phyloP scores from a whole-genome alignment of 139 green algal species.

The Coelastrella sp. region DNA sequence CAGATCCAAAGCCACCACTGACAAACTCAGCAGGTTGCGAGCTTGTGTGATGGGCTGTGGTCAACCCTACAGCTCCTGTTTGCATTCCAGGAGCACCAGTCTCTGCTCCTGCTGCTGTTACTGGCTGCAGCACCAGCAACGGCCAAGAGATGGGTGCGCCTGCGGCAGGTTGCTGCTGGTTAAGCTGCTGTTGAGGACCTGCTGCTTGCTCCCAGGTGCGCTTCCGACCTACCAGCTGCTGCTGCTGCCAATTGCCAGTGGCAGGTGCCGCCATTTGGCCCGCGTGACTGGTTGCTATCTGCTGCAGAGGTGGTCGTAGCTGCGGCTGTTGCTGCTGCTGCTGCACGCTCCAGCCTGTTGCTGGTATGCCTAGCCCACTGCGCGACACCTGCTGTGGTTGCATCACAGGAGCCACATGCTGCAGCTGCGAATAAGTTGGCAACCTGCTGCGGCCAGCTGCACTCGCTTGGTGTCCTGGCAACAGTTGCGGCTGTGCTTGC shows the following conservation, averaged over 20 bases:
- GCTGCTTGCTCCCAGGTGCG: neutral
- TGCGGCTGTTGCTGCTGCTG: conserved; percentile 25
- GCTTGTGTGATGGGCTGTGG: too few species aligned
- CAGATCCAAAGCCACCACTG: neutral
- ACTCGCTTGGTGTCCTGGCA: neutral
- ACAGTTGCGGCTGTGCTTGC: conserved; percentile 9
- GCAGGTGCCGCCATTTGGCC: neutral
- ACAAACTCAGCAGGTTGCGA: too few species aligned
- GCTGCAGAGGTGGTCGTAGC: conserved; percentile 23
- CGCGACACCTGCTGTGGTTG: neutral
- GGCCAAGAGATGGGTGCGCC: neutral
- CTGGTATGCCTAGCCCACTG: neutral
- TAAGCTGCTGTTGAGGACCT: neutral
- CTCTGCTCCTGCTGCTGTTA: neutral
- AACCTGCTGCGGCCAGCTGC: too few species aligned
- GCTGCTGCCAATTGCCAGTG: neutral
- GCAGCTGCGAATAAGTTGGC: too few species aligned
- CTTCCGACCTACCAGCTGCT: neutral
- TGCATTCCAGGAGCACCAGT: neutral
- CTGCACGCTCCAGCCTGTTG: neutral
- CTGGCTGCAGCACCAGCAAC: neutral
- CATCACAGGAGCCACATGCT: neutral
- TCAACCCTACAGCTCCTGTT: neutral
- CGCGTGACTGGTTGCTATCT: neutral
- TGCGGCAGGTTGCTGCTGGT: conserved; percentile 20